Conservation (phyloP, 306 rosid species). For the Lotus japonicus region DNA sequence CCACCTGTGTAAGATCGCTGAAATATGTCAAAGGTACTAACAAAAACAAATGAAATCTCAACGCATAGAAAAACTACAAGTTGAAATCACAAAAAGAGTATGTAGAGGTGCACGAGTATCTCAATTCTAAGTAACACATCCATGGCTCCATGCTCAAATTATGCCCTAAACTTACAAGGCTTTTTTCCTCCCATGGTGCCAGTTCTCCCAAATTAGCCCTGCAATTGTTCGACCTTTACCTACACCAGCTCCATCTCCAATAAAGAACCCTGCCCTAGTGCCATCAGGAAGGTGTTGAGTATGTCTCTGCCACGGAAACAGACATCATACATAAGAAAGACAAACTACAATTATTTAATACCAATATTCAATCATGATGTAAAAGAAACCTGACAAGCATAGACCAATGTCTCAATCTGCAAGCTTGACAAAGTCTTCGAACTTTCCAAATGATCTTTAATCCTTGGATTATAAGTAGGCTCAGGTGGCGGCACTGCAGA, state of each 20-base stretch:
- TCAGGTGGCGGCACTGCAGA: conserved; percentile 98
- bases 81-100: not conserved
- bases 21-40: conserved; percentile 23
- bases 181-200: conserved; percentile 75
- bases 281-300: conserved; percentile 62
- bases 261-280: conserved; percentile 81
- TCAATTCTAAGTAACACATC: not conserved
- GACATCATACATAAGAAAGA: conserved; percentile 28
- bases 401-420: conserved; percentile 95
- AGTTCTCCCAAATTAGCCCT: conserved; percentile 93
- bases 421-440: conserved; percentile 76
- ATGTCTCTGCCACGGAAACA: conserved; percentile 74
- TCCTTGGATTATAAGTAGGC: conserved; percentile 72
- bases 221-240: conserved; percentile 98
- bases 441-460: conserved; percentile 56
- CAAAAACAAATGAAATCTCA: conserved; percentile 10
- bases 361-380: conserved; percentile 11
- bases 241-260: conserved; percentile 99
- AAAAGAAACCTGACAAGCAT: conserved; percentile 86
- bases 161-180: conserved; percentile 65
- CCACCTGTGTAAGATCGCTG: conserved; percentile 68
- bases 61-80: not conserved
- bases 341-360: conserved; percentile 9
- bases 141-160: conserved; percentile 5
- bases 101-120: not conserved